Evolutionary conservation across 78 protist genomes (phyloP).

Genomic region (Salpingoeca rosetta): DNA sequence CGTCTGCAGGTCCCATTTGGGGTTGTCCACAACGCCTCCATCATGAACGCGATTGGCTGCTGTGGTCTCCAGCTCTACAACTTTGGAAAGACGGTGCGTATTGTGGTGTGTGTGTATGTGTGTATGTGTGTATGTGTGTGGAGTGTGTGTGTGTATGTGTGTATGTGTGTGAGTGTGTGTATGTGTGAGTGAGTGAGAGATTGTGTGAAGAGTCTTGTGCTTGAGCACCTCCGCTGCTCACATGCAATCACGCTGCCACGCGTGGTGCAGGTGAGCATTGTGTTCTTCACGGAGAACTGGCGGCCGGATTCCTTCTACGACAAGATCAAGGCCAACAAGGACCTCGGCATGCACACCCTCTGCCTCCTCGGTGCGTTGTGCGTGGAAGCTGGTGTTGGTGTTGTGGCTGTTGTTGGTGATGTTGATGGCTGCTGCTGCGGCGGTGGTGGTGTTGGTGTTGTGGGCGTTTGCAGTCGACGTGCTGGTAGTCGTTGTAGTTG

Average conservation of each 20-base stretch:
- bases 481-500: neutral
- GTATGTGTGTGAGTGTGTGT: too few relatives aligned
- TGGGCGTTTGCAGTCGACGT: neutral
- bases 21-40: slow-evolving; percentile 96
- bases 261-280: slow-evolving; percentile 64
- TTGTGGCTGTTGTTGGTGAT: neutral
- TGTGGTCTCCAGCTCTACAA: slow-evolving; percentile 95
- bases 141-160: too few relatives aligned
- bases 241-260: too few relatives aligned
- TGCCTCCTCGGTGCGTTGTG: slow-evolving; percentile 60
- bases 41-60: slow-evolving; percentile 96
- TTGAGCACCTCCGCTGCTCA: too few relatives aligned
- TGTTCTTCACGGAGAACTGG: slow-evolving; percentile 84
- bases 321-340: slow-evolving; percentile 59
- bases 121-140: too few relatives aligned
- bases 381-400: too few relatives aligned
- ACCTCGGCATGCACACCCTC: slow-evolving; percentile 90
- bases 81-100: slow-evolving; percentile 84
- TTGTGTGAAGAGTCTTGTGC: too few relatives aligned
- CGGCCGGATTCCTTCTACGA: slow-evolving; percentile 88
- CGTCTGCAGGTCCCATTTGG: slow-evolving; percentile 28
- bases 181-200: too few relatives aligned
- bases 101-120: too few relatives aligned
- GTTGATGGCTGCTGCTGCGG: neutral
- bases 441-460: neutral